Conservation (phyloP, 78 protist genomes). For the Chrysochromulina parva region DNA sequence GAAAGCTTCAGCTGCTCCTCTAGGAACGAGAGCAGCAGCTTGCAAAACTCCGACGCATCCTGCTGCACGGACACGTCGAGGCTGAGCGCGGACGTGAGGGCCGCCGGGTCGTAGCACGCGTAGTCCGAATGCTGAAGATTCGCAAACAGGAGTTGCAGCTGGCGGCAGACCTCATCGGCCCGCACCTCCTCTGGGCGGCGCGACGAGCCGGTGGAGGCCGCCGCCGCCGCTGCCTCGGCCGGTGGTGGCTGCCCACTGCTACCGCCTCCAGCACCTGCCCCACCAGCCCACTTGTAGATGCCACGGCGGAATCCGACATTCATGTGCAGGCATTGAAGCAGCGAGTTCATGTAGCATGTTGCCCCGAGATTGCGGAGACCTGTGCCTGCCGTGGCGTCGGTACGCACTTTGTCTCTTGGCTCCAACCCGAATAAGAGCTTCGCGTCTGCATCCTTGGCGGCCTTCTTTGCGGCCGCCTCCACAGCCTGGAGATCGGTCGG, state of each 20-base stretch:
- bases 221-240: too few relatives aligned
- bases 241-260: too few relatives aligned
- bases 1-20: not conserved
- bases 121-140: not conserved
- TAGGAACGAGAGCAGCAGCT: not conserved
- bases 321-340: slow-evolving; percentile 76
- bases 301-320: slow-evolving; percentile 54
- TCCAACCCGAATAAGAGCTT: not conserved
- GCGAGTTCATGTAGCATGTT: slow-evolving; percentile 86
- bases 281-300: not conserved
- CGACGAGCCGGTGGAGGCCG: too few relatives aligned
- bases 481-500: too few relatives aligned
- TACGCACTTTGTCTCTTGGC: not conserved
- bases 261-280: too few relatives aligned
- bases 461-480: too few relatives aligned
- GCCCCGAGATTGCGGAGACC: slow-evolving; percentile 85
- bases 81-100: not conserved
- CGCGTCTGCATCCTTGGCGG: too few relatives aligned
- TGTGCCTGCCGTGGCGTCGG: slow-evolving; percentile 5
- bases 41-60: not conserved
- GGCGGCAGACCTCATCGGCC: not conserved
- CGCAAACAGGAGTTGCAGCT: not conserved
- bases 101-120: not conserved
- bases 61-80: not conserved
- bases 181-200: too few relatives aligned